Percentiles rank a stretch among this genome's conserved stretches.
phyloP scores from a whole-genome alignment of 139 green algal genomes.

The Asterochloris erici region DNA sequence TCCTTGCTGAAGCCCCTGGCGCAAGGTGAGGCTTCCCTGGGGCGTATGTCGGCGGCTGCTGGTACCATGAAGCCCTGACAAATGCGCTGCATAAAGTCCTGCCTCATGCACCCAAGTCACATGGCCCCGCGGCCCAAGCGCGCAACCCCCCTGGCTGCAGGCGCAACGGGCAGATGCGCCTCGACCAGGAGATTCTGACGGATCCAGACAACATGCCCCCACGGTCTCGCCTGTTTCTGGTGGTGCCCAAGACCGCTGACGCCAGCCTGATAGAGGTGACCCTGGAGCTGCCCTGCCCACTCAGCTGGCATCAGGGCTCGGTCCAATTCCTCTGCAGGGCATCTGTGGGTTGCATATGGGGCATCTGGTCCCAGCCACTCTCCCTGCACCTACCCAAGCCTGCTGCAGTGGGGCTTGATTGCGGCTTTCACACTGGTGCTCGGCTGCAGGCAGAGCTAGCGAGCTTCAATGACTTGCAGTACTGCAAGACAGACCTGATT shows the following conservation, averaged over 20 bases:
- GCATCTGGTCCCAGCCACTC: neutral
- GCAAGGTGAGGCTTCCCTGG: constrained; percentile 23
- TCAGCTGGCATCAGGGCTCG: neutral
- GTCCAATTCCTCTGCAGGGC: neutral
- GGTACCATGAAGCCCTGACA: neutral
- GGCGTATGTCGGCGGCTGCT: neutral
- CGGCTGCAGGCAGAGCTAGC: constrained; percentile 53
- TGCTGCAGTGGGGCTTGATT: too few relatives aligned
- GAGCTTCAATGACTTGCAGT: constrained; percentile 73
- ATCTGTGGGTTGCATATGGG: neutral
- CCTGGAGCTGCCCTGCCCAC: neutral
- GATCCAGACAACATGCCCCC: constrained; percentile 88
- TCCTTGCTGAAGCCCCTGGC: constrained; percentile 79
- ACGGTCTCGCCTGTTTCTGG: constrained; percentile 83
- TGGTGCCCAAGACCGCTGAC: constrained; percentile 84
- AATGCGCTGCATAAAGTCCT: neutral
- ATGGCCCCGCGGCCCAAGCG: neutral
- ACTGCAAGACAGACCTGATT: constrained; percentile 92
- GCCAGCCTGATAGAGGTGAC: constrained; percentile 60
- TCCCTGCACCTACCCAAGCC: neutral
- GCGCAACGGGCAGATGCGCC: neutral
- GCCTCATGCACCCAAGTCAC: neutral
- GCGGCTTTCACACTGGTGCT: neutral
- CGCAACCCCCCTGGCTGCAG: too few relatives aligned
- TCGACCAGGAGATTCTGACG: constrained; percentile 47